Base-by-base conservation (phyloP, 257 asterid species). In the Avicennia marina region DNA sequence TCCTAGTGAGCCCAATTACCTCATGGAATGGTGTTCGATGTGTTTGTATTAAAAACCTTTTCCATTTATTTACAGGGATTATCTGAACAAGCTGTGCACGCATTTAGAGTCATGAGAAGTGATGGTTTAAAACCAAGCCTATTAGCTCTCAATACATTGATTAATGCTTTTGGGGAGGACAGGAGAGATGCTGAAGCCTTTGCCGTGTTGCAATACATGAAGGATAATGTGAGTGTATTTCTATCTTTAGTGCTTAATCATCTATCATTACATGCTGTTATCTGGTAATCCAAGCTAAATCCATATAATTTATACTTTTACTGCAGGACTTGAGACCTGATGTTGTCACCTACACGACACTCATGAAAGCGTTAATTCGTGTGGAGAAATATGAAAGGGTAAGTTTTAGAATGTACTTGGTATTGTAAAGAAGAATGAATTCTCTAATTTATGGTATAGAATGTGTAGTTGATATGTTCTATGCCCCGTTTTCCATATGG, bases 101-200 rank as follows among this genome's bases (percentile, higher is more conserved):
- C 96, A 25, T 87, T 91, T 65, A 72, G 94, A 67, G 81, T 87
- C 46, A 85, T 87, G 96, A 88, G 88, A 64, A 89, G 86, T 38
- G 95, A 91, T 32, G 96, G 98, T 67, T 75, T 91, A 48, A 87
- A 70, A 71, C 96, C 98, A 15, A 85, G 96, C 77, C 63, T 77
- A 19, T 81, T 85, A 60, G 96, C 96, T 74, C 83, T 91, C 25
- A 91, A 91, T 68, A 82, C 96, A 27, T 60, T 91, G 71, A 75
- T 91, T 38, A 88, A 91, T 71, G 98, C 98, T 51, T 91, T 91
- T 69, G 86, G 98, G 32, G 96, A 91, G 87, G 98, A 87, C 65
- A 75, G 95, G 62, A 76, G 95, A 62, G 96, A 91, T 18, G 67
- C 79, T 20, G 96, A 91, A 61, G 98, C 98, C 12, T 91, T 91